Evolutionary conservation across 257 asterid genomes (phyloP).

Genomic region (Euphrasia confusa): DNA sequence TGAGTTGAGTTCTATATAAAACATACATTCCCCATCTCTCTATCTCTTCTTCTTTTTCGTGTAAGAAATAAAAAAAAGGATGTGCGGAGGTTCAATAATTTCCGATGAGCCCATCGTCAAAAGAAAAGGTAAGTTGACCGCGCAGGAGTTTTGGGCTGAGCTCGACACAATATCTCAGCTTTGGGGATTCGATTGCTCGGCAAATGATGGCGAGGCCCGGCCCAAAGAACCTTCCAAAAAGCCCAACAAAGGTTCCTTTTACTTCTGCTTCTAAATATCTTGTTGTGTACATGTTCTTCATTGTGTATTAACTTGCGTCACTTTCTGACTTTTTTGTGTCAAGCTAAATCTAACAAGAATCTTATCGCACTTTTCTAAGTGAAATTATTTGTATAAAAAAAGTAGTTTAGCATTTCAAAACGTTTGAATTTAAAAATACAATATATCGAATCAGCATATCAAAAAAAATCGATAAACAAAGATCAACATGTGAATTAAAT

Average conservation of each 20-base stretch:
- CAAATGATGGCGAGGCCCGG: slow-evolving; percentile 17
- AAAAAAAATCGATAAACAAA: too few species aligned
- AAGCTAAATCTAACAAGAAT: too few species aligned
- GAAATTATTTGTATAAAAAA: too few species aligned
- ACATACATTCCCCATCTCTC: slow-evolving; percentile 11
- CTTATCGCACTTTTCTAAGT: too few species aligned
- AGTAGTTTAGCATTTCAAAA: too few species aligned
- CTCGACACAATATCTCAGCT: slow-evolving; percentile 49
- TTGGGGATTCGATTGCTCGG: slow-evolving; percentile 57
- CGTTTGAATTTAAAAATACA: too few species aligned
- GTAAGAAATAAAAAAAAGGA: not conserved
- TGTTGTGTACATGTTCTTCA: too few species aligned
- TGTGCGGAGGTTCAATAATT: slow-evolving; percentile 90
- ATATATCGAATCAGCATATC: too few species aligned
- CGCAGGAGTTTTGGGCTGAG: slow-evolving; percentile 62
- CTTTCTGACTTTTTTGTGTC: not conserved
- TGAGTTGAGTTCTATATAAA: slow-evolving; percentile 22
- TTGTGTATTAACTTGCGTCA: not conserved
- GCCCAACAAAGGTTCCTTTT: slow-evolving; percentile 31
- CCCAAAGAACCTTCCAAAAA: slow-evolving; percentile 3
- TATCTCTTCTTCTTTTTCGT: slow-evolving; percentile 14
- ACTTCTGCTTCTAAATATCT: too few species aligned
- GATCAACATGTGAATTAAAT: too few species aligned
- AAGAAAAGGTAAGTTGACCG: slow-evolving; percentile 41
- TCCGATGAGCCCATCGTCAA: slow-evolving; percentile 54